These are phyloP conservation scores for Hemisphaericaspora xylanilytica DNA, from an alignment of 1,139 yeast species.

Conservation along the genomic window DNA sequence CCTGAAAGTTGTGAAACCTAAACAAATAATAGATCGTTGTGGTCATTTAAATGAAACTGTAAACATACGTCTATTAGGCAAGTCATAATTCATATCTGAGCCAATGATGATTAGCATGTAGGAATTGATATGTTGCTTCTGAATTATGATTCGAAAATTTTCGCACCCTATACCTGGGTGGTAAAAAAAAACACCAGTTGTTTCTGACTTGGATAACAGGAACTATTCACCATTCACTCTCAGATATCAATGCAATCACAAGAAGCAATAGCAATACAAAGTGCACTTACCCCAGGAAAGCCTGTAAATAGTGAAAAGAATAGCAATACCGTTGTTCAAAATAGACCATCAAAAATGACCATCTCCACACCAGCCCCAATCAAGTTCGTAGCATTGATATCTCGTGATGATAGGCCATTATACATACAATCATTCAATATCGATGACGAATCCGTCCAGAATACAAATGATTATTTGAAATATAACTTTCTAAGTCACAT, in stretches of 20 bases:
- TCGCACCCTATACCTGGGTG: no score
- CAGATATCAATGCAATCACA: background rate
- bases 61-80: no score
- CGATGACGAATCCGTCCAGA: slow-evolving; percentile 14
- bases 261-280: background rate
- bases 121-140: no score
- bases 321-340: background rate
- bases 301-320: background rate
- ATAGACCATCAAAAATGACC: background rate
- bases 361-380: slow-evolving; percentile 14
- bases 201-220: no score
- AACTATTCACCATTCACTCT: no score
- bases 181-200: no score
- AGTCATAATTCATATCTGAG: no score
- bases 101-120: no score
- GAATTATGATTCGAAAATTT: no score
- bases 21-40: no score
- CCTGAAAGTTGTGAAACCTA: no score
- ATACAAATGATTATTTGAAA: slow-evolving; percentile 49
- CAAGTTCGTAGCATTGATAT: slow-evolving; percentile 51
- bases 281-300: background rate
- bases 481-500: slow-evolving; percentile 65
- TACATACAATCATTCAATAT: slow-evolving; percentile 54
- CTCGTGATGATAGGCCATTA: slow-evolving; percentile 56
- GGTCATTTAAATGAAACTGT: no score